phyloP scores from a whole-genome alignment of 768 basidiomycete genomes.

The Lactarius sp. region DNA sequence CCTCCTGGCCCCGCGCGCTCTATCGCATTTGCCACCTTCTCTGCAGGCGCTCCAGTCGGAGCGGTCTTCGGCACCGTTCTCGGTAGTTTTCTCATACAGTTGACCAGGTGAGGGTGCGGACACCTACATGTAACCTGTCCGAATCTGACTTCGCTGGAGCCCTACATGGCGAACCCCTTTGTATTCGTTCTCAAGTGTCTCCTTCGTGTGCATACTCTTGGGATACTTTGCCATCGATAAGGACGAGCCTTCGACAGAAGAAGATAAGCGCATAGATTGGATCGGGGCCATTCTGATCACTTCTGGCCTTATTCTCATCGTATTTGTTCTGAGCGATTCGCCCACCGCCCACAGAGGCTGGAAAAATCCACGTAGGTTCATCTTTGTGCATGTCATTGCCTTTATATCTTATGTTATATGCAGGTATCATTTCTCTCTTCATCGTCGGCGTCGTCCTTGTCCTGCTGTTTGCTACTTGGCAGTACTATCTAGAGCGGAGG shows the following conservation, averaged over 20 bases:
- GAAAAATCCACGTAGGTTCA: slow-evolving; percentile 49
- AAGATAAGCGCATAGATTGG: slow-evolving; percentile 61
- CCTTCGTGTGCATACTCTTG: slow-evolving; percentile 45
- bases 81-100: slow-evolving; percentile 65
- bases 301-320: slow-evolving; percentile 59
- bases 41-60: slow-evolving; percentile 81
- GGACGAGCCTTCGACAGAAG: slow-evolving; percentile 40
- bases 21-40: slow-evolving; percentile 76
- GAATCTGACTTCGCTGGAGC: slow-evolving; percentile 4
- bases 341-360: slow-evolving; percentile 55
- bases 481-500: slow-evolving; percentile 49
- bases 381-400: background rate
- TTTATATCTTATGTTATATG: slow-evolving; percentile 26
- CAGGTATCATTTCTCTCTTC: slow-evolving; percentile 69
- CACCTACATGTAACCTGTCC: too few species aligned
- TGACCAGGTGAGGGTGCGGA: slow-evolving; percentile 13
- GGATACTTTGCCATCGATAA: slow-evolving; percentile 57
- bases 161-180: slow-evolving; percentile 64
- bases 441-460: slow-evolving; percentile 56
- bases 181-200: slow-evolving; percentile 57
- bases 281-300: slow-evolving; percentile 65
- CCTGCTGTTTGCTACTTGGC: slow-evolving; percentile 58
- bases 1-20: slow-evolving; percentile 63
- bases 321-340: slow-evolving; percentile 70
- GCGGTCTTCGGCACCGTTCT: slow-evolving; percentile 63